Evolutionary conservation across 192 early-diverging fungal species (phyloP), one percentile per base, ranked within the genome.

Genomic region (Gorgonomyces haynaldii): DNA sequence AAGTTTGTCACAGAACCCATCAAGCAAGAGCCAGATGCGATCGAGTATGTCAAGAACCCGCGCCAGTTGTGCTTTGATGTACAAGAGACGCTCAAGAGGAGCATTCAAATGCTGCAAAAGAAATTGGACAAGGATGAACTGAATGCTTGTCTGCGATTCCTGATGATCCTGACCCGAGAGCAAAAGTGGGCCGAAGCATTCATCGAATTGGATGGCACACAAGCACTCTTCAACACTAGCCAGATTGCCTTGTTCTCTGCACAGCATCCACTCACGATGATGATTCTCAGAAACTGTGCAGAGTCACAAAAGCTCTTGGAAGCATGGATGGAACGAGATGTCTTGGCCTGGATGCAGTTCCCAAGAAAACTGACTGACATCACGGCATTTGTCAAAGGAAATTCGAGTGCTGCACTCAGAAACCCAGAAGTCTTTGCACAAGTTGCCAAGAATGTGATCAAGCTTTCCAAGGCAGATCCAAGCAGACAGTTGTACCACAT

Each of bases 211-310:
- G 74, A 74, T 31, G 79, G 86, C 8, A 50, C 91, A 46, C 57
- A 67, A 34, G 36, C 81, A 19, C 54, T 93, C 4, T 80, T 89
- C 60, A 61, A 71, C 12, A 53, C 69, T 13, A 54, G 66, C 25
- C 77, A 76, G 19, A 58, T 81, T 8, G 78, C 75, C 40, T 72
- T 72, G 23, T 83, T 89, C 54, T 71, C 80, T 37, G 79, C 86
- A 12, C 86, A 90, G 44, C 82, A 82, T 32, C 74, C 79, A 27
- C 73, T 93, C 35, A 70, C 84, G 7, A 62, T 85, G 15, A 84
- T 93, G 54, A 85, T 97, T n/a, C 52, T 97, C 41, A 78, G 91
- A 2, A 89, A 97, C 53, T 74, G 85, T 10, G 70, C 93, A 47
- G 93, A 97, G 58, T 73, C 80, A 48, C 46, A 61, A 13, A 57